phyloP scores from a whole-genome alignment of 2,329 filamentous ascomycete genomes.

The Penicillium glabrum region DNA sequence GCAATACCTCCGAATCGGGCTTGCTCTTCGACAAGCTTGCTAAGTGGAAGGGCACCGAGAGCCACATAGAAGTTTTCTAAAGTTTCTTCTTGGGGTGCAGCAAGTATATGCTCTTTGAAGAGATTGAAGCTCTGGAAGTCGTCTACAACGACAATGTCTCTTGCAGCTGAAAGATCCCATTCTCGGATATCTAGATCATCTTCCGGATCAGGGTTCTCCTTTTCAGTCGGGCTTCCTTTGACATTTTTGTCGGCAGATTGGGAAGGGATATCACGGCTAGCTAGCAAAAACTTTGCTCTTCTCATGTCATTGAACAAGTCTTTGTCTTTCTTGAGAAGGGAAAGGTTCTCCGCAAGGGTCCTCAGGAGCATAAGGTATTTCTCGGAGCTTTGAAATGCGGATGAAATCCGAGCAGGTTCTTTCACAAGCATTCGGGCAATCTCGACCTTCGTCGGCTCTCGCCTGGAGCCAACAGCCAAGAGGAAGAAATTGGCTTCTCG shows the following conservation, averaged over 20 bases:
- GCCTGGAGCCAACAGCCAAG: conserved; percentile 83
- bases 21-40: conserved; percentile 75
- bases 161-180: conserved; percentile 73
- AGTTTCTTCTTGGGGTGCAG: conserved; percentile 83
- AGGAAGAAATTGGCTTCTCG: conserved; percentile 84
- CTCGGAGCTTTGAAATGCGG: conserved; percentile 75
- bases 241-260: conserved; percentile 17
- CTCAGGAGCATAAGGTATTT: conserved; percentile 84
- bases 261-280: conserved; percentile 69
- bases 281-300: conserved; percentile 73
- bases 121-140: conserved; percentile 86
- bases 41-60: conserved; percentile 71
- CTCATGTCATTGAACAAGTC: conserved; percentile 75
- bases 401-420: conserved; percentile 79
- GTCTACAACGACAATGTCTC: conserved; percentile 74
- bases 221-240: conserved; percentile 19
- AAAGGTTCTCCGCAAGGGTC: conserved; percentile 72
- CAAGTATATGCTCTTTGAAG: conserved; percentile 81
- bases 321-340: conserved; percentile 73
- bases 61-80: conserved; percentile 82
- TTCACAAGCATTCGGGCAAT: conserved; percentile 79
- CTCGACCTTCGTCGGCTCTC: conserved; percentile 83
- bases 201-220: conserved; percentile 55
- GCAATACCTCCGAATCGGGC: conserved; percentile 67
- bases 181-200: conserved; percentile 68